These are phyloP conservation scores for Neonectria ditissima DNA, from an alignment of 2,329 filamentous ascomycete species.

Conservation along the genomic window DNA sequence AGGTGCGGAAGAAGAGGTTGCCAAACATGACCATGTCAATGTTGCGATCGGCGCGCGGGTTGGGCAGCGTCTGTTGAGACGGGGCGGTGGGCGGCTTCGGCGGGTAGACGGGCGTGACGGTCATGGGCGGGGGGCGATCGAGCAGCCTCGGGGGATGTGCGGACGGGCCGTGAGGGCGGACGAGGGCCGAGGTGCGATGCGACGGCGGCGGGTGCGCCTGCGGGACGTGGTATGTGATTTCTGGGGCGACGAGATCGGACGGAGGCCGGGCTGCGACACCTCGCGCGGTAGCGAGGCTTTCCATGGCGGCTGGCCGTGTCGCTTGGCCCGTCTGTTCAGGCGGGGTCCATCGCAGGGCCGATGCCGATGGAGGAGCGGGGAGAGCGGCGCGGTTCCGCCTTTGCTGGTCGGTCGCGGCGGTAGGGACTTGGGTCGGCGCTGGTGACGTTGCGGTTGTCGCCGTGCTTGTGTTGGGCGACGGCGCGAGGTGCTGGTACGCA, in stretches of 20 bases:
- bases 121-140: slow-evolving; percentile 44
- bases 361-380: slow-evolving; percentile 18
- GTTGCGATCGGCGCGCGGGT: slow-evolving; percentile 73
- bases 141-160: slow-evolving; percentile 48
- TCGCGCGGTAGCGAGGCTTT: slow-evolving; percentile 34
- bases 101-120: slow-evolving; percentile 50
- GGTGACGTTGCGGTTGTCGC: slow-evolving; percentile 17
- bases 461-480: slow-evolving; percentile 15
- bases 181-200: slow-evolving; percentile 46
- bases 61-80: slow-evolving; percentile 31
- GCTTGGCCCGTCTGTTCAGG: slow-evolving; percentile 39
- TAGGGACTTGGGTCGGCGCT: slow-evolving; percentile 19
- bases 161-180: slow-evolving; percentile 50
- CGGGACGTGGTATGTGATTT: slow-evolving; percentile 56
- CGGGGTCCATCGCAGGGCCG: slow-evolving; percentile 42
- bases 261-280: slow-evolving; percentile 39
- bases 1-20: slow-evolving; percentile 84
- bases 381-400: slow-evolving; percentile 38
- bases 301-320: slow-evolving; percentile 38
- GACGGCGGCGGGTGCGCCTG: slow-evolving; percentile 46
- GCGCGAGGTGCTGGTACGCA: slow-evolving; percentile 28
- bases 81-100: slow-evolving; percentile 48
- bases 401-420: slow-evolving; percentile 31
- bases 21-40: slow-evolving; percentile 90
- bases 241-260: slow-evolving; percentile 54